These are phyloP conservation scores for Erodium trifolium DNA, from an alignment of 441 rosid genomes.

Conservation along the genomic window DNA sequence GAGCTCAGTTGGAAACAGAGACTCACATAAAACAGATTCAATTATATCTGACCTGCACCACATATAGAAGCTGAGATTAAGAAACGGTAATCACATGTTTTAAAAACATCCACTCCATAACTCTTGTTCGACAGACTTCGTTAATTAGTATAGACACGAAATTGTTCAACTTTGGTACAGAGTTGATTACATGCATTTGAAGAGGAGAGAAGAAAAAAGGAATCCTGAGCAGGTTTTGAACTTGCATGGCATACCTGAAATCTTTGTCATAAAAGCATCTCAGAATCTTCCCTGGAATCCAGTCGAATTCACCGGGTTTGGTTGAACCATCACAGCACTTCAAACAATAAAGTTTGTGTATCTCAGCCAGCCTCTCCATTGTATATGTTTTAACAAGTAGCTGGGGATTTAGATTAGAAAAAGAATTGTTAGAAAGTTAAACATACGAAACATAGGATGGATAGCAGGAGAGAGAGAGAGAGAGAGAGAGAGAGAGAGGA, in stretches of 20 bases:
- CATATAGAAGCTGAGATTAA: slow-evolving; percentile 13
- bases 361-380: slow-evolving; percentile 86
- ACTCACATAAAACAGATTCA: slow-evolving; percentile 62
- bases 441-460: slow-evolving; percentile 16
- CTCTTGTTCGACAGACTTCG: too few species aligned
- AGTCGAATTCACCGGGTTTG: slow-evolving; percentile 51
- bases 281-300: slow-evolving; percentile 96
- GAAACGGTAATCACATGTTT: neutral
- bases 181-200: too few species aligned
- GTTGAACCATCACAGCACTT: slow-evolving; percentile 43
- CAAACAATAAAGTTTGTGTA: slow-evolving; percentile 57
- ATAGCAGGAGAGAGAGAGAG: slow-evolving; percentile 11
- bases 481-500: slow-evolving; percentile 7
- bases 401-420: slow-evolving; percentile 34
- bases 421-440: slow-evolving; percentile 6
- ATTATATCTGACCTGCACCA: slow-evolving; percentile 86
- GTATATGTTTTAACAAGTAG: slow-evolving; percentile 77
- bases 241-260: slow-evolving; percentile 48
- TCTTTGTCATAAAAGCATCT: slow-evolving; percentile 95
- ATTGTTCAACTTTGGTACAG: too few species aligned
- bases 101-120: neutral
- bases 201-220: too few species aligned
- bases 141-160: too few species aligned
- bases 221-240: neutral
- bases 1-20: slow-evolving; percentile 60